Conservation (phyloP, 768 basidiomycete genomes). For the Mycena latifolia region DNA sequence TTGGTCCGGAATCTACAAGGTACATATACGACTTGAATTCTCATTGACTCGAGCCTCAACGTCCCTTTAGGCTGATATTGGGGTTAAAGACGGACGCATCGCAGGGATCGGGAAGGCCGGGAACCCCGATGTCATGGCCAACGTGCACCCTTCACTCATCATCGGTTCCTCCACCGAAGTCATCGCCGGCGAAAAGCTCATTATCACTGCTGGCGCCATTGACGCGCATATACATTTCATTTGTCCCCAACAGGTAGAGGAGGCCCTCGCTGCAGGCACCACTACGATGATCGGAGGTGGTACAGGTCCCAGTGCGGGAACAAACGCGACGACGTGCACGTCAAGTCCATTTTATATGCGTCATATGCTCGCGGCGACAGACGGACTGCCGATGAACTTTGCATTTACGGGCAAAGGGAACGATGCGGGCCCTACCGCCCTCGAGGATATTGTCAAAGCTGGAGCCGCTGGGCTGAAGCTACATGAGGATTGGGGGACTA, state of each 20-base stretch:
- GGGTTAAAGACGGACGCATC: slow-evolving; percentile 87
- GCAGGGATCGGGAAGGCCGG: slow-evolving; percentile 96
- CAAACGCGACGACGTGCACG: slow-evolving; percentile 96
- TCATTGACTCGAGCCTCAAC: slow-evolving; percentile 5
- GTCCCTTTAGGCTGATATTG: slow-evolving; percentile 86
- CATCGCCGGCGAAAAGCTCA: slow-evolving; percentile 94
- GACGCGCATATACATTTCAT: slow-evolving; percentile 97
- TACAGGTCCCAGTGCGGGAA: slow-evolving; percentile 91
- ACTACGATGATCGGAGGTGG: slow-evolving; percentile 98
- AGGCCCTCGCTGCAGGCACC: slow-evolving; percentile 85
- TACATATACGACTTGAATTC: slow-evolving; percentile 38
- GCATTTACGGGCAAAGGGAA: slow-evolving; percentile 98
- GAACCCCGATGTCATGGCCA: slow-evolving; percentile 93
- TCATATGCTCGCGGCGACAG: slow-evolving; percentile 93
- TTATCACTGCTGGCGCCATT: slow-evolving; percentile 93
- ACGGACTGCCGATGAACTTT: slow-evolving; percentile 91
- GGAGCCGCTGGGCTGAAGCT: slow-evolving; percentile 93
- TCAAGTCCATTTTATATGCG: slow-evolving; percentile 90
- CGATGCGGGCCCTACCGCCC: slow-evolving; percentile 78
- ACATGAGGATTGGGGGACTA: slow-evolving; percentile 98
- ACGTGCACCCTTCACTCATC: slow-evolving; percentile 76
- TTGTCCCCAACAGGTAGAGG: slow-evolving; percentile 91
- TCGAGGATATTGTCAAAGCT: slow-evolving; percentile 86
- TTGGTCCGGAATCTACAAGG: slow-evolving; percentile 97
- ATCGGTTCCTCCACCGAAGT: slow-evolving; percentile 95